Base-by-base conservation (phyloP, 192 early-diverging fungal genomes). In the Gaertneriomyces sp. region DNA sequence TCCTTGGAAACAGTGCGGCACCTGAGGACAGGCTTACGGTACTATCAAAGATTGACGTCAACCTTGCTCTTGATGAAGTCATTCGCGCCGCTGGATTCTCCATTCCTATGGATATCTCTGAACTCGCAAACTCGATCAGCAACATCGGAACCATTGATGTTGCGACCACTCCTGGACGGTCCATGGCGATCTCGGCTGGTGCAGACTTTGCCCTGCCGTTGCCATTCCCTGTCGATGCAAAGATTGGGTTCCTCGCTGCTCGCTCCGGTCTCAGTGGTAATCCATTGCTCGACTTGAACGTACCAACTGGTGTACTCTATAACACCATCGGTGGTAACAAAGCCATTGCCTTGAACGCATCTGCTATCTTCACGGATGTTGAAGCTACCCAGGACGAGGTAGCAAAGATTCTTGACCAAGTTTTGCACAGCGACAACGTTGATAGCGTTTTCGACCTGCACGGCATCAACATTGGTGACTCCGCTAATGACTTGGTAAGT, bases 221-320 rank as follows among this genome's bases (percentile, higher is more conserved):
- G 19, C 72, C 72, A 10, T 69, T 74, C 55, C 52, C 64, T 25
- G 64, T 67, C 40, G 68, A 74, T 44, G 41, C 70, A 7, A 53
- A 64, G 12, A 70, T 74, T 55, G 59, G 59, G 40, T 64, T 65
- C 53, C 9, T 68, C 64, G 61, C 61, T 20, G 54, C 49, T 4
- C 40, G 49, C 4, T 55, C 67, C 3, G 58, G 42, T 20, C 43
- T 58, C 42, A 56, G 67, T 45, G 69, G 70, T 49, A 12, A 65
- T 44, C 69, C 69, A 1, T 38, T 71, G 6, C 6, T n/a, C 17
- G 46, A 64, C 20, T 39, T 72, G 12, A 44, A 20, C n/a, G 42
- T 65, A 17, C 58, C 67, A 0, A 12, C 19, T 50, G 69, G 69
- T 42, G 20, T 47, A 10, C 39, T 71, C 4, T 47, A 59, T 39